These are phyloP conservation scores for Pseudogymnoascus sp. DNA, from an alignment of 2,329 filamentous ascomycete species.

Conservation along the genomic window DNA sequence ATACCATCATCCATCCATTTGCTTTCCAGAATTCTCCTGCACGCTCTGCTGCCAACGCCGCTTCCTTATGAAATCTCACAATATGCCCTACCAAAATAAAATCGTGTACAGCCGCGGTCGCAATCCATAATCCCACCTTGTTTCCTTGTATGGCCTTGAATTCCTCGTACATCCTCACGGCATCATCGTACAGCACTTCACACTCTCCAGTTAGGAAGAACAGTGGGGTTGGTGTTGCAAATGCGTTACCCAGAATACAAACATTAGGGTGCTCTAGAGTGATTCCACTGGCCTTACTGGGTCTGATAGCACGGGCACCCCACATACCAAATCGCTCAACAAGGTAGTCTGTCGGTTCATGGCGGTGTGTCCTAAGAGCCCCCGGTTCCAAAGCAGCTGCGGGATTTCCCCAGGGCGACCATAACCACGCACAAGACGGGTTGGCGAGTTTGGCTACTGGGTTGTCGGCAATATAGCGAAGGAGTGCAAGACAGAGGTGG, in stretches of 20 bases:
- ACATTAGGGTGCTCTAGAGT: slow-evolving; percentile 33
- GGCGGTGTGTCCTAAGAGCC: slow-evolving; percentile 10
- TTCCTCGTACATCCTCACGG: slow-evolving; percentile 30
- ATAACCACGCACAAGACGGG: slow-evolving; percentile 35
- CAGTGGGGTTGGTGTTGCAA: slow-evolving; percentile 33
- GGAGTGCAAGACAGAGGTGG: slow-evolving; percentile 37
- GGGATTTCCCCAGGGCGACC: slow-evolving; percentile 38
- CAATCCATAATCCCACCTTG: slow-evolving; percentile 34
- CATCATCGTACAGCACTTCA: slow-evolving; percentile 37
- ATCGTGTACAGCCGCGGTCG: slow-evolving; percentile 39
- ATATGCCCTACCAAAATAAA: slow-evolving; percentile 34
- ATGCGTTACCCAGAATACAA: slow-evolving; percentile 30
- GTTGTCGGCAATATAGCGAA: slow-evolving; percentile 40
- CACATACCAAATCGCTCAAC: slow-evolving; percentile 33
- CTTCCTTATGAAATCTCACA: slow-evolving; percentile 37
- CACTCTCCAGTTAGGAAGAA: slow-evolving; percentile 35
- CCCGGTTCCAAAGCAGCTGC: slow-evolving; percentile 24
- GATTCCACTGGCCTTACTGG: slow-evolving; percentile 17
- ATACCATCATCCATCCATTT: not conserved
- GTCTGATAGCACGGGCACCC: slow-evolving; percentile 34
- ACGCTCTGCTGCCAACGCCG: slow-evolving; percentile 2
- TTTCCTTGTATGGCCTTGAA: slow-evolving; percentile 35
- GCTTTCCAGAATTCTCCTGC: not conserved
- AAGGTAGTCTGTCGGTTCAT: slow-evolving; percentile 36
- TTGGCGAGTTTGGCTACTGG: slow-evolving; percentile 25